Base-by-base conservation (phyloP, 2,329 filamentous ascomycete genomes). In the Knufia petricola region DNA sequence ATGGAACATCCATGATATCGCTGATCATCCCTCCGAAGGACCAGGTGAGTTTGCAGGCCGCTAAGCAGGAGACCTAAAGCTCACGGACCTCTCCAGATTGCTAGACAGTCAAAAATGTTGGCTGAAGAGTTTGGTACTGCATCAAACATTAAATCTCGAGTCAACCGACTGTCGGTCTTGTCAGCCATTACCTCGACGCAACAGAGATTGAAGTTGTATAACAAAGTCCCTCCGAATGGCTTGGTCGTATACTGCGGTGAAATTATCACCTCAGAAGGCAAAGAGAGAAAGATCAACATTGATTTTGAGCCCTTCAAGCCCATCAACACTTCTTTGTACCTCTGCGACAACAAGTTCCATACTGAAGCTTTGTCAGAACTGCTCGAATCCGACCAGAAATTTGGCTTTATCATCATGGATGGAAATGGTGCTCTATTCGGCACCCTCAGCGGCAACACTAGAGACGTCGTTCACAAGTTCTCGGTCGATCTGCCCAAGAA, bases 261-360 rank as follows among this genome's bases (percentile, higher is more conserved):
- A 95, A 96, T 98, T 68, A 84, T 98, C 75, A 98, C 92, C 49
- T 84, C 83, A 24, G 92, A 98, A 75, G 92, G 92, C 70, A 98
- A 98, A 72, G 92, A 98, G 74, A 80, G 92, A 65, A 98, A 95
- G 77, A 94, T 98, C 75, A 98, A 98, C 72, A 98, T 98, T 67
- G 94, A 98, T 67, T 98, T 98, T 68, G 92, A 98, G 72, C 92
- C 92, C 26, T 98, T 98, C 79, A 98, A 98, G 78, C 92, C 92
- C 53, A 98, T 98, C 81, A 98, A 98, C 72, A 98, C 92, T 30
- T 98, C 94, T 38, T 79, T 98, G 40, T 98, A 98, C 69, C 86
- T 98, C 53, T 98, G 92, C 74, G 92, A 98, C 81, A 98, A 98
- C 78, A 98, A 98, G 66, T 98, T 98, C 71, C 92, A 98, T 67